Evolutionary conservation across 2,329 filamentous ascomycete species (phyloP), one percentile per base, ranked within the genome.

Genomic region (Trichoderma sp.): DNA sequence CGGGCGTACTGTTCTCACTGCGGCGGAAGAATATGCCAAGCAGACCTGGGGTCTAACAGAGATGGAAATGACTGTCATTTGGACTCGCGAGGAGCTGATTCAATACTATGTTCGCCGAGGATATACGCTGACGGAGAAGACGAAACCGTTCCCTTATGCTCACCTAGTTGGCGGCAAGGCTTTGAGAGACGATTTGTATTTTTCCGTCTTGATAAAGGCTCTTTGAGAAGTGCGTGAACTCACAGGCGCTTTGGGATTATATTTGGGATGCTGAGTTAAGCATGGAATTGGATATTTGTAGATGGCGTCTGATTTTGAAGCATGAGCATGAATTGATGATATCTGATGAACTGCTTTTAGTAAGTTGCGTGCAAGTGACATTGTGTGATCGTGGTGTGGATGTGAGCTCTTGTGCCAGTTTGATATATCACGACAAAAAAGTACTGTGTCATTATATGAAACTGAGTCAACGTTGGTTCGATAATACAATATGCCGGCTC

Each of bases 21-120:
- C 79, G 47, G 84, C 84, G 0, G 85, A 87, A 76, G 73, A 72
- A 12, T 80, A 81, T 73, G 81, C 80, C 0, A 76, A 74, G 34
- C 70, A 76, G 58, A 74, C 74, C 2, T 69, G 66, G 66, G 66
- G 57, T 11, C 3, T 69, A 61, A 34, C 53, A 1, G 75, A 73
- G 68, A 76, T 87, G 77, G 83, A 84, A 74, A 83, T 87, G 82
- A 75, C 72, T 8, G 85, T 85, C 47, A 82, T 87, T 36, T 82
- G 79, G 79, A 77, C 77, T 15, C 75, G 85, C 12, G 72, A 77
- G 0, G 84, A 86, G 75, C 76, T 87, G 58, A 82, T 86, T 59
- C 75, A 78, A 20, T 87, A 84, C 82, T 87, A 87, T 70, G 59
- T 79, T 8, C 76, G 84, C 6, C 75, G 82, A 26, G 85, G 85